Evolutionary conservation across 2,329 filamentous ascomycete genomes (phyloP).

Genomic region (Colletotrichum gigasporum): DNA sequence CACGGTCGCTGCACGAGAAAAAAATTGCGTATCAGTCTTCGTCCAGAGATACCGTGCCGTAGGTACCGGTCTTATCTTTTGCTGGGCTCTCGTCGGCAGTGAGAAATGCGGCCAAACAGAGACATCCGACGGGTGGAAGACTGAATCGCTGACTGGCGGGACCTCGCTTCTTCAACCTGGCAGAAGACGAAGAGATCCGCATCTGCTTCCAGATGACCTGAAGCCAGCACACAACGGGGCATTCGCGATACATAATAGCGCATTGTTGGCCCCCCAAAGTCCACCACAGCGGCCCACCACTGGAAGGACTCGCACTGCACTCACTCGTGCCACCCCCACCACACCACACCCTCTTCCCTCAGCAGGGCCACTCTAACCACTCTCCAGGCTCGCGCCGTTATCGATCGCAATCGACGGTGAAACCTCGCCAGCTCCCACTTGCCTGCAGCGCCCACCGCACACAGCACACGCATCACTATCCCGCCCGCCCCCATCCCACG

Average conservation of each 20-base stretch:
- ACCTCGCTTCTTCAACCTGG: not conserved
- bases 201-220: too few relatives aligned
- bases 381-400: slow-evolving; percentile 14
- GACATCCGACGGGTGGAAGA: not conserved
- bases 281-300: slow-evolving; percentile 5
- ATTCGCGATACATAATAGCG: slow-evolving; percentile 5
- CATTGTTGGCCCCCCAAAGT: not conserved
- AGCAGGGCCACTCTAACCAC: not conserved
- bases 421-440: slow-evolving; percentile 12
- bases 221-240: too few relatives aligned
- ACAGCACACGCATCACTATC: too few relatives aligned
- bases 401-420: slow-evolving; percentile 20
- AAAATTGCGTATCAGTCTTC: too few relatives aligned
- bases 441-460: slow-evolving; percentile 13
- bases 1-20: not conserved
- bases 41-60: not conserved
- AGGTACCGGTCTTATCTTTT: not conserved
- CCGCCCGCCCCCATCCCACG: not conserved
- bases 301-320: too few relatives aligned
- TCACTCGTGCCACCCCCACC: slow-evolving; percentile 9
- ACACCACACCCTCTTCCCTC: not conserved
- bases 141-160: not conserved
- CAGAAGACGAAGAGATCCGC: not conserved
- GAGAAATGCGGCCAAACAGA: not conserved
- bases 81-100: not conserved